Percentiles rank a stretch among this genome's conserved stretches.
Evolutionary conservation across 768 basidiomycete genomes (phyloP).

Genomic region (Crucibulum laeve): DNA sequence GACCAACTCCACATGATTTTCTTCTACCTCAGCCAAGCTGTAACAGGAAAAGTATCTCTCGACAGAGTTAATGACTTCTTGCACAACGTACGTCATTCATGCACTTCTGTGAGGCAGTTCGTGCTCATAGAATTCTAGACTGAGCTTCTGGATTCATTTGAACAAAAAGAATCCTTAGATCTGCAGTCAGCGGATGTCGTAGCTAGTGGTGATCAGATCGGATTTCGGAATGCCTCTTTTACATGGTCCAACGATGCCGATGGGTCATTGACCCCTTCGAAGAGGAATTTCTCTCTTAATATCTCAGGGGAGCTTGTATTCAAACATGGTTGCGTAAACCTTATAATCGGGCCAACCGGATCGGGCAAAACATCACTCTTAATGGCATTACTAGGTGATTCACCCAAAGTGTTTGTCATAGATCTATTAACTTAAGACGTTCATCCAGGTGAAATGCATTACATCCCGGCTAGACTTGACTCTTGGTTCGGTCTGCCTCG

Average conservation of each 20-base stretch:
- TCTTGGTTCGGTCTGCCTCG: conserved; percentile 2
- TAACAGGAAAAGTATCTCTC: conserved; percentile 57
- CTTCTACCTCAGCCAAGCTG: conserved; percentile 4
- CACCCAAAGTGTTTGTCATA: neutral
- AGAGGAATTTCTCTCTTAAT: conserved; percentile 45
- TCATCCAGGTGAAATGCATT: conserved; percentile 4
- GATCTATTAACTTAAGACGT: neutral
- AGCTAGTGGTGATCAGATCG: conserved; percentile 26
- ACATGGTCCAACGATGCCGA: conserved; percentile 41
- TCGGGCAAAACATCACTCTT: conserved; percentile 51
- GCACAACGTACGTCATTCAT: conserved; percentile 12
- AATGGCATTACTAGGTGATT: conserved; percentile 15
- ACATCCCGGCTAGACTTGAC: neutral
- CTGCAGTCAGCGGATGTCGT: conserved; percentile 8
- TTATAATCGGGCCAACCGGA: conserved; percentile 56
- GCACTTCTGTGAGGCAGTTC: neutral
- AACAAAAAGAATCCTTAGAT: conserved; percentile 12
- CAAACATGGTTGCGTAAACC: conserved; percentile 43
- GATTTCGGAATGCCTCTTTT: conserved; percentile 50
- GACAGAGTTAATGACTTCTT: conserved; percentile 45
- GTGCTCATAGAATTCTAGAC: conserved; percentile 27
- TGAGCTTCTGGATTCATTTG: conserved; percentile 41
- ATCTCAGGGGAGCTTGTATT: conserved; percentile 53
- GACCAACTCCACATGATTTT: conserved; percentile 40
- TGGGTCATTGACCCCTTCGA: conserved; percentile 34